Conservation (phyloP, 768 basidiomycete species). For the Suillus variegatus region DNA sequence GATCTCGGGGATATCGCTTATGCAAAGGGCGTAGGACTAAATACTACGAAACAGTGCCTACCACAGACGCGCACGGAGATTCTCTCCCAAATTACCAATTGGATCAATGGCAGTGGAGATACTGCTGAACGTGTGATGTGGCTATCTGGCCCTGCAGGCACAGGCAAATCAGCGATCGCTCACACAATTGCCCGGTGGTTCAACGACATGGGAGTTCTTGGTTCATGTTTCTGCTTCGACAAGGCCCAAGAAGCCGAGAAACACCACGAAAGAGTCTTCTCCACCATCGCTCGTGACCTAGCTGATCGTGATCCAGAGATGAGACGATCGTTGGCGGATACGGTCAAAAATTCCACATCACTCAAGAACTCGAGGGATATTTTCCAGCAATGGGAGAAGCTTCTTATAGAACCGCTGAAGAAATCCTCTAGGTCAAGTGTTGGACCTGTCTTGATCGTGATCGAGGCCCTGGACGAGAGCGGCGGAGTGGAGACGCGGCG, state of each 20-base stretch:
- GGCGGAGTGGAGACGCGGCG: too few species aligned
- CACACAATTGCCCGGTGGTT: constrained; percentile 16
- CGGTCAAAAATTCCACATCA: not conserved
- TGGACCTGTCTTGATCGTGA: too few species aligned
- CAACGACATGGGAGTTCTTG: constrained; percentile 13
- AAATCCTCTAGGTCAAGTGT: constrained; percentile 2
- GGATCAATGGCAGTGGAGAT: constrained; percentile 10
- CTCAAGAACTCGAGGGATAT: not conserved
- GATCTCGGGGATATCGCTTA: constrained; percentile 3
- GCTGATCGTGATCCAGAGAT: constrained; percentile 16
- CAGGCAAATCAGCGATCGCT: constrained; percentile 32
- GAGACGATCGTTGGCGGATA: not conserved
- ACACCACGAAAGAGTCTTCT: constrained; percentile 22
- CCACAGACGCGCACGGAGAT: constrained; percentile 15
- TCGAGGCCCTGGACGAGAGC: too few species aligned
- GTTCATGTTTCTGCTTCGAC: constrained; percentile 21
- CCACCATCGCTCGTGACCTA: constrained; percentile 29
- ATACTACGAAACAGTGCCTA: constrained; percentile 13
- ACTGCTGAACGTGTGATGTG: constrained; percentile 9
- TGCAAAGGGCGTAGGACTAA: not conserved
- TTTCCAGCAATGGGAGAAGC: constrained; percentile 16
- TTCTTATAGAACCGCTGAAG: constrained; percentile 17
- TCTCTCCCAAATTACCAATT: constrained; percentile 17
- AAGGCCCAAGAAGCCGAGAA: not conserved
- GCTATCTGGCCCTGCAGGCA: constrained; percentile 20